These are phyloP conservation scores for Neurospora cerealis DNA, from an alignment of 495 filamentous ascomycete species.

Conservation along the genomic window DNA sequence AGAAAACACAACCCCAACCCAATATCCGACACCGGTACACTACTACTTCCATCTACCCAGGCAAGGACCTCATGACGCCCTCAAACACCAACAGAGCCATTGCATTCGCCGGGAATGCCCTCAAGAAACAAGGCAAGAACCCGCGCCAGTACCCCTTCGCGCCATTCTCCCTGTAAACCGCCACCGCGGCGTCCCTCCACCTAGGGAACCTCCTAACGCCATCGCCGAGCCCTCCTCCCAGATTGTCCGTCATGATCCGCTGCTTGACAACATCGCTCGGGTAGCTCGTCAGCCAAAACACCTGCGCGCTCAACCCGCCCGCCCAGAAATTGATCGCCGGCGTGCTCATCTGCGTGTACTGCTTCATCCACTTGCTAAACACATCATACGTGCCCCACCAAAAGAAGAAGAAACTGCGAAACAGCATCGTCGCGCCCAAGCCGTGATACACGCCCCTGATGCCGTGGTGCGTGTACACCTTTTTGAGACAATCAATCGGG, in stretches of 20 bases:
- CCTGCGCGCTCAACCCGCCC: slow-evolving; percentile 79
- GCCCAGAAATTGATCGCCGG: slow-evolving; percentile 95
- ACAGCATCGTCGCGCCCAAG: slow-evolving; percentile 72
- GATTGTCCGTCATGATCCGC: slow-evolving; percentile 88
- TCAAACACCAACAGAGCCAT: slow-evolving; percentile 91
- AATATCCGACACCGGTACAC: neutral
- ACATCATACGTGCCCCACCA: slow-evolving; percentile 95
- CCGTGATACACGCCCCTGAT: slow-evolving; percentile 76
- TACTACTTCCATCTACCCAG: slow-evolving; percentile 24
- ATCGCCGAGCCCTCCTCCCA: slow-evolving; percentile 61
- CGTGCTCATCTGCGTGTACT: slow-evolving; percentile 59
- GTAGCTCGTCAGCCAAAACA: slow-evolving; percentile 90
- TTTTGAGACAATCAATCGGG: slow-evolving; percentile 70
- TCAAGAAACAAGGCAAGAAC: slow-evolving; percentile 83
- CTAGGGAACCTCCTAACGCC: slow-evolving; percentile 57
- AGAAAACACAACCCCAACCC: neutral
- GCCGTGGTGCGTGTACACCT: slow-evolving; percentile 60
- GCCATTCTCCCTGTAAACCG: slow-evolving; percentile 67
- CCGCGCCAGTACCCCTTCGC: slow-evolving; percentile 82
- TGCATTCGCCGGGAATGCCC: slow-evolving; percentile 95
- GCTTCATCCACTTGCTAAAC: slow-evolving; percentile 55
- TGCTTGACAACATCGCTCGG: slow-evolving; percentile 95
- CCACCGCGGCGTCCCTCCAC: slow-evolving; percentile 73
- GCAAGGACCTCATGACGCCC: slow-evolving; percentile 74
- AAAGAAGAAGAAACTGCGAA: slow-evolving; percentile 90